These are phyloP conservation scores for Globisporangium sylvaticum DNA, from an alignment of 352 stramenopile species.

Conservation along the genomic window DNA sequence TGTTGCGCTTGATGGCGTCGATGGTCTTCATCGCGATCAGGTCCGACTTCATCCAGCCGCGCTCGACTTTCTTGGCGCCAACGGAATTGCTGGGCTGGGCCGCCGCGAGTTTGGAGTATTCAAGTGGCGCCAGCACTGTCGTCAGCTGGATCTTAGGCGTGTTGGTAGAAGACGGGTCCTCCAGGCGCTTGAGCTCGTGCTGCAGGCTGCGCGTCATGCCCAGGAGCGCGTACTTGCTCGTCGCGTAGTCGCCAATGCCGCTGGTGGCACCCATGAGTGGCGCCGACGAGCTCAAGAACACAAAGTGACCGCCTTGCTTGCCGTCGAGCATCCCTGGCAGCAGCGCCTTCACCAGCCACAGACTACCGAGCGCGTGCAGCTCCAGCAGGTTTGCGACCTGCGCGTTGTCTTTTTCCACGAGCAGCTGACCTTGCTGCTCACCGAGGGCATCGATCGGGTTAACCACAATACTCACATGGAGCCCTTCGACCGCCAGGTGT, in stretches of 20 bases:
- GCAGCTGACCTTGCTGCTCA: neutral
- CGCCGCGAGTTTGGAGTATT: slow-evolving; percentile 6
- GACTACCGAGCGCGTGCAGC: slow-evolving; percentile 8
- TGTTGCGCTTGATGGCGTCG: slow-evolving; percentile 16
- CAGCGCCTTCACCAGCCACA: slow-evolving; percentile 17
- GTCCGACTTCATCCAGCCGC: slow-evolving; percentile 16
- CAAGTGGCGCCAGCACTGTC: slow-evolving; percentile 12
- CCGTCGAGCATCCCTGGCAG: slow-evolving; percentile 10
- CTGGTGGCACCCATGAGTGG: slow-evolving; percentile 4
- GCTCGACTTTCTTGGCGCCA: slow-evolving; percentile 1
- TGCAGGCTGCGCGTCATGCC: slow-evolving; percentile 9
- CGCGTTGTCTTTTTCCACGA: slow-evolving; percentile 1
- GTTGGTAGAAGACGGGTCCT: neutral
- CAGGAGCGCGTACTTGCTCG: slow-evolving; percentile 17
- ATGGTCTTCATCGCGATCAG: slow-evolving; percentile 12
- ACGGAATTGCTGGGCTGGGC: neutral
- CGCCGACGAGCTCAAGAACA: slow-evolving; percentile 17
- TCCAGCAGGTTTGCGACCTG: slow-evolving; percentile 5
- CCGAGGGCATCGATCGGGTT: slow-evolving; percentile 10
- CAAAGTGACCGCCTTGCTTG: slow-evolving; percentile 15
- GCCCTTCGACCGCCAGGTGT: neutral
- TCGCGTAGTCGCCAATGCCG: slow-evolving; percentile 16
- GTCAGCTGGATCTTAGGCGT: slow-evolving; percentile 8
- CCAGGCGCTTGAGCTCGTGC: slow-evolving; percentile 12
- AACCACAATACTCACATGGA: slow-evolving; percentile 12